A percentile compares a stretch with the other conserved stretches of the same genome.
Conservation (phyloP, 371 early-diverging fungal genomes). For the Syncephalastrum racemosum region DNA sequence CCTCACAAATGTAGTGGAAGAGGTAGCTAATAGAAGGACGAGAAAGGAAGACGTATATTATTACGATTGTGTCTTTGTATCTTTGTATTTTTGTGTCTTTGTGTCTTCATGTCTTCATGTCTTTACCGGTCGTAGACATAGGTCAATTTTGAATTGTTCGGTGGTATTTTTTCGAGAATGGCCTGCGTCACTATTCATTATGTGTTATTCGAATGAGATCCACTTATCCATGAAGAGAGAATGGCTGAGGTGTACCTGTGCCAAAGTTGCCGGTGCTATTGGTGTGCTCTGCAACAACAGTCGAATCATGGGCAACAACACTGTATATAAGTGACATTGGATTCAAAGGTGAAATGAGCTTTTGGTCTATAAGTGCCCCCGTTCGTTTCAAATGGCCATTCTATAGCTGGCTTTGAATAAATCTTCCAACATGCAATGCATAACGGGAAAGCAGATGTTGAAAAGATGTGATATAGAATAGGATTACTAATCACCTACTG, state of each 20-base stretch:
- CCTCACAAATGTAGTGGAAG: conserved; percentile 86
- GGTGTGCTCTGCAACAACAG: conserved; percentile 78
- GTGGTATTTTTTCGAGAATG: conserved; percentile 89
- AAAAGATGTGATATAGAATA: too few species aligned
- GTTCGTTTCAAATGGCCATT: too few species aligned
- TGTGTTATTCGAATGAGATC: not conserved
- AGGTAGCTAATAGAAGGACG: conserved; percentile 73
- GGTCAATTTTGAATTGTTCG: conserved; percentile 85
- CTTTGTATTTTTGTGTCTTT: not conserved
- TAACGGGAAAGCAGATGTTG: too few species aligned
- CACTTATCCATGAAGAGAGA: conserved; percentile 1
- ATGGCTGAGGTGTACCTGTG: conserved; percentile 30
- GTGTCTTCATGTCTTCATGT: not conserved
- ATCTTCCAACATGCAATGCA: too few species aligned
- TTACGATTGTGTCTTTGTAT: too few species aligned
- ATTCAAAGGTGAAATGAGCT: not conserved
- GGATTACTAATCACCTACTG: too few species aligned
- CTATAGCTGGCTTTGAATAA: too few species aligned
- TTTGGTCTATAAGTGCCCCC: too few species aligned
- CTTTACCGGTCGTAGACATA: conserved; percentile 86
- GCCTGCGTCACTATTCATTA: conserved; percentile 70
- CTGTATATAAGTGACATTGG: conserved; percentile 74
- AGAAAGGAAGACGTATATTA: not conserved
- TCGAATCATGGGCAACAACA: conserved; percentile 70
- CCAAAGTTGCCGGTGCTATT: conserved; percentile 77